Conservation (phyloP, 495 filamentous ascomycete species). For the Penicillium ucsense region DNA sequence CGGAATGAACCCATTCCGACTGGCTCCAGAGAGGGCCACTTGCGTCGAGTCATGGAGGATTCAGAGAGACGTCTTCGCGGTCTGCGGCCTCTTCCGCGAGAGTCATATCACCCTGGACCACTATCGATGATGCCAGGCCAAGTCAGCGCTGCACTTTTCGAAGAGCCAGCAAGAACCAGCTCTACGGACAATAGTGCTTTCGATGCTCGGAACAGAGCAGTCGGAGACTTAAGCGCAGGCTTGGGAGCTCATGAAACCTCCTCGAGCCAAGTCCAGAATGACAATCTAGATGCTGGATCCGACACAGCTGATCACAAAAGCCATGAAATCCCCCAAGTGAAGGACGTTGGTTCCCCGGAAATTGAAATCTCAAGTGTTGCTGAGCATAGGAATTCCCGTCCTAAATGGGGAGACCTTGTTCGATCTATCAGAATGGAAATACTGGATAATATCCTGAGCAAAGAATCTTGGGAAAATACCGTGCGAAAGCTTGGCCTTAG, state of each 20-base stretch:
- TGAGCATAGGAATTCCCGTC: conserved; percentile 4
- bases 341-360: conserved; percentile 6
- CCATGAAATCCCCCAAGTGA: background rate
- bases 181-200: background rate
- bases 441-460: conserved; percentile 20
- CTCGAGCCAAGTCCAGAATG: conserved; percentile 29
- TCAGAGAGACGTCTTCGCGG: conserved; percentile 15
- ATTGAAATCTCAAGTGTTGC: conserved; percentile 12
- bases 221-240: background rate
- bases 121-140: background rate
- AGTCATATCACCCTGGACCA: background rate
- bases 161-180: background rate
- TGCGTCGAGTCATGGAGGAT: background rate
- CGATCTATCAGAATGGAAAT: conserved; percentile 27
- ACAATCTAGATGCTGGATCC: background rate
- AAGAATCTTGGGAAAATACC: conserved; percentile 7
- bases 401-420: conserved; percentile 27
- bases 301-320: background rate
- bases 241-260: conserved; percentile 22
- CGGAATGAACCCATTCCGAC: background rate
- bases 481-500: conserved; percentile 19
- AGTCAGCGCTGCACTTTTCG: background rate
- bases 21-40: background rate
- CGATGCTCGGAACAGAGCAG: background rate
- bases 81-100: background rate